Evolutionary conservation across 768 basidiomycete species (phyloP), one percentile per base, ranked within the genome.

Genomic region (Daedalea quercina): DNA sequence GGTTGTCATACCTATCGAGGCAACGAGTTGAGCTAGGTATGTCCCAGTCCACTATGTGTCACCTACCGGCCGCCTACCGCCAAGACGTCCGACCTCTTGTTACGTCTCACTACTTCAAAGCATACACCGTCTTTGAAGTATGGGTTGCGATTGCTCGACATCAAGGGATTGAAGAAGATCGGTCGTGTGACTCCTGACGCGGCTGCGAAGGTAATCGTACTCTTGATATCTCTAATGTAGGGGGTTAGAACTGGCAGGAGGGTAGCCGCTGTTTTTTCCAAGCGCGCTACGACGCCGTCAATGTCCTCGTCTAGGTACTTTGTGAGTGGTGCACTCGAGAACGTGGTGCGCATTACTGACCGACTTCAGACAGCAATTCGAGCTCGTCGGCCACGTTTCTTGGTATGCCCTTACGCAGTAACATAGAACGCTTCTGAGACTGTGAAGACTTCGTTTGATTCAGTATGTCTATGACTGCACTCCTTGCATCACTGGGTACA

Each of bases 11-110:
- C 46, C 90, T 90, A 50, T 12, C 15, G 34, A 35, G 34, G 23
- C 37, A 9, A 35, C 15, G 9, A 31, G 6, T 46, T 31, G 54
- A 51, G 15, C 6, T 24, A n/a, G 45, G 23, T 46, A 4, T n/a
- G n/a, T n/a, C n/a, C n/a, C 17, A 42, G 12, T 50, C 26, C 11
- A 34, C 6, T 35, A 28, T 37, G 25, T 43, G 40, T 7, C 2
- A 55, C 77, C 46, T 51, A 89, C 89, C 90, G 76, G 60, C 90
- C 90, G 50, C 88, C 90, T n/a, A 79, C 80, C 26, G 89, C 90
- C 19, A 93, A 76, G 8, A 90, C 75, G 52, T 91, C 89, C 1
- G 72, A 69, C 19, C 76, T 76, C 63, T 85, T 90, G 57, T 73
- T 80, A 48, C 78, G 79, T 53, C 80, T 75, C 11, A 84, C 81